These are phyloP conservation scores for Exophiala lecanii-corni DNA, from an alignment of 2,329 filamentous ascomycete genomes.

Conservation along the genomic window DNA sequence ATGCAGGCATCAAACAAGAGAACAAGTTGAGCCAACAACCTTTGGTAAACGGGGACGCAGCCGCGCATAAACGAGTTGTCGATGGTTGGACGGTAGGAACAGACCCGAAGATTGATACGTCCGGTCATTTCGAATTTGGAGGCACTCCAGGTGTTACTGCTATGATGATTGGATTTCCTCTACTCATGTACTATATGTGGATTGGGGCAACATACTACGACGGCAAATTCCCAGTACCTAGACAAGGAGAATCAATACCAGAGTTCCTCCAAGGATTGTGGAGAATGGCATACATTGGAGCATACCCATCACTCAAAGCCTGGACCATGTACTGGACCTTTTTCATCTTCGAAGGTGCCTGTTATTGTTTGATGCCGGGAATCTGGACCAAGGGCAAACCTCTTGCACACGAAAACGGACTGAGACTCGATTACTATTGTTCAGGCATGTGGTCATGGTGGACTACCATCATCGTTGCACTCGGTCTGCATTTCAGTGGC, in stretches of 20 bases:
- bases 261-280: conserved; percentile 71
- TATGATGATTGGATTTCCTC: conserved; percentile 92
- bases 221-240: conserved; percentile 69
- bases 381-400: conserved; percentile 86
- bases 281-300: conserved; percentile 72
- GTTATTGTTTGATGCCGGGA: conserved; percentile 82
- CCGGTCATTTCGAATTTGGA: conserved; percentile 72
- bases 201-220: conserved; percentile 89
- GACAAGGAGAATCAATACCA: conserved; percentile 58
- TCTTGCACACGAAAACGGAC: conserved; percentile 72
- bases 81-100: conserved; percentile 40
- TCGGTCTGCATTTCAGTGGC: conserved; percentile 73
- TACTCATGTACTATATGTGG: conserved; percentile 99
- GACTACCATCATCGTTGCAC: conserved; percentile 68
- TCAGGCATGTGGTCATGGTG: conserved; percentile 86
- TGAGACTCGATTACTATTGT: conserved; percentile 92
- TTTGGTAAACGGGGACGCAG: conserved; percentile 1
- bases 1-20: conserved; percentile 4
- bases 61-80: conserved; percentile 29
- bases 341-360: conserved; percentile 74
- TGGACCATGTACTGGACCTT: conserved; percentile 96
- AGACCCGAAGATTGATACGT: conserved; percentile 43
- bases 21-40: conserved; percentile 6
- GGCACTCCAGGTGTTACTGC: conserved; percentile 71
- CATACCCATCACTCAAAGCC: conserved; percentile 74